These are phyloP conservation scores for Allium cepa DNA, from an alignment of 106 monocot genomes.

Conservation along the genomic window DNA sequence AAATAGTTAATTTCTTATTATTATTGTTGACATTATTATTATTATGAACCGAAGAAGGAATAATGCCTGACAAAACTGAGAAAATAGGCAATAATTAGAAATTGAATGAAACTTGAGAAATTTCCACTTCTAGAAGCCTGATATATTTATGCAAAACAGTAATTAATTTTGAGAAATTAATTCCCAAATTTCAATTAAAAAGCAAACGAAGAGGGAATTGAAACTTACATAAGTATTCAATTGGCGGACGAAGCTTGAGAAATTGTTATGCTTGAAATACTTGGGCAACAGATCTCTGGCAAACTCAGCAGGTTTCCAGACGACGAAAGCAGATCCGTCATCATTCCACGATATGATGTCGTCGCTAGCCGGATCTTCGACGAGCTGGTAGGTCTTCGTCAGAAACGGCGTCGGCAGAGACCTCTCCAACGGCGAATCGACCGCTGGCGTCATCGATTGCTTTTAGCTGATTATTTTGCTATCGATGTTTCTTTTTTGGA, in stretches of 20 bases:
- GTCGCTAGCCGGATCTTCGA: constrained; percentile 73
- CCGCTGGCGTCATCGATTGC: constrained; percentile 8
- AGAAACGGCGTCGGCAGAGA: constrained; percentile 82
- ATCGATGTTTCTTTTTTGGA: not conserved
- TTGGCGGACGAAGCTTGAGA: constrained; percentile 94
- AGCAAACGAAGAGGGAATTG: not conserved
- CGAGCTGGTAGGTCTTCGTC: constrained; percentile 83
- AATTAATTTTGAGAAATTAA: too few species aligned
- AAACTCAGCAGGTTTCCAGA: constrained; percentile 93
- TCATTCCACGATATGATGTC: constrained; percentile 95
- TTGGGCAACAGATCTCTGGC: constrained; percentile 80
- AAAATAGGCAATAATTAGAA: too few species aligned
- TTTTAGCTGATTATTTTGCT: constrained; percentile 1
- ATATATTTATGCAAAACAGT: too few species aligned
- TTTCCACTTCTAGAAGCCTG: too few species aligned
- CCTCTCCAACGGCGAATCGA: constrained; percentile 13
- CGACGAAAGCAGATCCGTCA: constrained; percentile 82
- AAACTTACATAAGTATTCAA: constrained; percentile 75
- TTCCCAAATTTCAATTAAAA: not conserved
- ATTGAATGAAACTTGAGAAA: too few species aligned
- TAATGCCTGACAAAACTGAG: too few species aligned
- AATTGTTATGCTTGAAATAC: constrained; percentile 97
- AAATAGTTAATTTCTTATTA: too few species aligned
- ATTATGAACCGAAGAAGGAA: too few species aligned
- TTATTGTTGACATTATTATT: too few species aligned